Evolutionary conservation across 2,329 filamentous ascomycete species (phyloP), one percentile per base, ranked within the genome.

Genomic region (Phialocephala subalpina): DNA sequence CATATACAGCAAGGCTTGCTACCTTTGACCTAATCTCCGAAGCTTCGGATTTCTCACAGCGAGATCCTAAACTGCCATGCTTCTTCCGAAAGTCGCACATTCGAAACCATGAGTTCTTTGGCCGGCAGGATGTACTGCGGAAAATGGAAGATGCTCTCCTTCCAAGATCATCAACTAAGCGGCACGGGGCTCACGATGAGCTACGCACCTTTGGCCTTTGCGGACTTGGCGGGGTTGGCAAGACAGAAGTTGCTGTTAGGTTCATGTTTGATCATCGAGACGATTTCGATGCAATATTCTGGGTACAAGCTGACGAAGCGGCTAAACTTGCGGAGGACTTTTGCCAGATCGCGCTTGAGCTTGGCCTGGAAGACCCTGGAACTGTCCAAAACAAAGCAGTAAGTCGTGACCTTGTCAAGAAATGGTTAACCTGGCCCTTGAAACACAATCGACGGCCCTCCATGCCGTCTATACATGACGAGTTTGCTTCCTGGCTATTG

Each of bases 161-260:
- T 14, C 12, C 12, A 4, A 33, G 29, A 33, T 33, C 29, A 4
- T n/a, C 38, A 14, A 6, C 12, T 4, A 42, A 14, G 12, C 12
- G 38, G 38, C 38, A 16, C 4, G 12, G 3, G 38, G 18, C 12
- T 12, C 12, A 42, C 4, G 12, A 42, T 14, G 45, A 18, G 8
- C 45, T 49, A 12, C 18, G 20, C 4, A 49, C 18, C 18, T 66
- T 68, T 47, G 69, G 64, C 11, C 59, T 74, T 29, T 65, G 68
- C 29, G 73, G 73, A 3, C 47, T 69, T 6, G 73, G 73, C 12
- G 72, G 73, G 9, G 69, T 75, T 55, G 73, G 73, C 8, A 75
- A 75, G 61, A 73, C 71, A 11, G 64, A 74, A 53, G 67, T 73
- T 53, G 69, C 69, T 14, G 57, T 62, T 6, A 66, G 74, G 65